Conservation (phyloP, 176 grass and related monocot genomes). For the Melocanna baccifera region DNA sequence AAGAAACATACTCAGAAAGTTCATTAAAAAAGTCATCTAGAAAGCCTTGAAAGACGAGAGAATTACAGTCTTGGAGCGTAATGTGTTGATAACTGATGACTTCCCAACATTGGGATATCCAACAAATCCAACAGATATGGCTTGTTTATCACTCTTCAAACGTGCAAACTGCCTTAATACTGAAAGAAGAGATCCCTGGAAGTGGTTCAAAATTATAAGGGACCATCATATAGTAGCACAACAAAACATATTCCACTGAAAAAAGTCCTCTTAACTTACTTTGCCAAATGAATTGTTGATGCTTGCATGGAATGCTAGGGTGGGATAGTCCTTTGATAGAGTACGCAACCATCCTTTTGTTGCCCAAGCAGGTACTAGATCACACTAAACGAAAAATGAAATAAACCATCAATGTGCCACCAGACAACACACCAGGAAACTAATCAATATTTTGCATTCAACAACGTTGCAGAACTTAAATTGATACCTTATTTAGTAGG, state of each 20-base stretch:
- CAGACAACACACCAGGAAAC: not conserved
- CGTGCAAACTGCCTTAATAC: slow-evolving; percentile 86
- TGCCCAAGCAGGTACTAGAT: slow-evolving; percentile 92
- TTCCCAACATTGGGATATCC: slow-evolving; percentile 99
- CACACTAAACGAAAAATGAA: slow-evolving; percentile 55
- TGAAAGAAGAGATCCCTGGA: slow-evolving; percentile 91
- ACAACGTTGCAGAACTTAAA: not conserved
- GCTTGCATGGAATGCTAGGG: slow-evolving; percentile 93
- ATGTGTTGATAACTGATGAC: slow-evolving; percentile 97
- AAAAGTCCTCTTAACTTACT: slow-evolving; percentile 32
- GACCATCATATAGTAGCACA: not conserved
- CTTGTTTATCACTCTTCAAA: slow-evolving; percentile 93
- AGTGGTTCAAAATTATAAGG: not conserved
- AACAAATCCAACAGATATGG: slow-evolving; percentile 97
- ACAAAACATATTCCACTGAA: not conserved
- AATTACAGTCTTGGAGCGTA: slow-evolving; percentile 93
- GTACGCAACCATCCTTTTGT: slow-evolving; percentile 90
- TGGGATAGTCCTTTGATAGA: slow-evolving; percentile 85
- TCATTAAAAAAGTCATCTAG: not conserved
- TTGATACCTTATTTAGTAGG: slow-evolving; percentile 84
- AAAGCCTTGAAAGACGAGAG: slow-evolving; percentile 9
- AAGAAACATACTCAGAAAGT: slow-evolving; percentile 18
- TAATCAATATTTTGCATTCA: not conserved
- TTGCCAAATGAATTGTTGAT: slow-evolving; percentile 96
- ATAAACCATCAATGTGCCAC: not conserved